These are phyloP conservation scores for Rubroshorea leprosula DNA, from an alignment of 345 rosid genomes.

Conservation along the genomic window DNA sequence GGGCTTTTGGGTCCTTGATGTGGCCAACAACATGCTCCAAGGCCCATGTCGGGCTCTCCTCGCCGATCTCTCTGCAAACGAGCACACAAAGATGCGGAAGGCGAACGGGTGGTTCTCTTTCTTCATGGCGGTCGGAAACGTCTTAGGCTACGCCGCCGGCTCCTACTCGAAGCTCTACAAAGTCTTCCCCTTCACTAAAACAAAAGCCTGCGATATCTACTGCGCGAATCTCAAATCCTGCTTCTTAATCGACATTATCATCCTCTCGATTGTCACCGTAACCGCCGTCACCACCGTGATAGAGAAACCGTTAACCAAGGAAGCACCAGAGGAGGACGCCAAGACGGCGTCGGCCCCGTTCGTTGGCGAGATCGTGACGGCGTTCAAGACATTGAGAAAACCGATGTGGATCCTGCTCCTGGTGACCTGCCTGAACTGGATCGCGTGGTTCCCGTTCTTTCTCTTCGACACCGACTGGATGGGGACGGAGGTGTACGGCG, in stretches of 20 bases:
- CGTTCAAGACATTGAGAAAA: conserved; percentile 41
- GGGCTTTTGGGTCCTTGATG: conserved; percentile 90
- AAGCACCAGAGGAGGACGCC: conserved; percentile 10
- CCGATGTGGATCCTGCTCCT: conserved; percentile 74
- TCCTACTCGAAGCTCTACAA: conserved; percentile 42
- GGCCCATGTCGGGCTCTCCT: conserved; percentile 83
- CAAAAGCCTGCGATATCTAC: conserved; percentile 63
- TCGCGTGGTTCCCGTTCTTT: conserved; percentile 87
- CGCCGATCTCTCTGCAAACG: conserved; percentile 59
- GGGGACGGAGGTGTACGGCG: conserved; percentile 86
- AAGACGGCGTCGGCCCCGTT: conserved; percentile 7
- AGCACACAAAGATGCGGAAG: conserved; percentile 43
- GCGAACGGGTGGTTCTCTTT: conserved; percentile 69
- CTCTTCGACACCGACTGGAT: conserved; percentile 87
- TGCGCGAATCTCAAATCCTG: conserved; percentile 87
- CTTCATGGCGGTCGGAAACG: conserved; percentile 88
- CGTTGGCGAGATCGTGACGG: conserved; percentile 36
- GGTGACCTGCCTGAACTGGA: conserved; percentile 79
- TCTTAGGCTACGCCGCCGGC: conserved; percentile 74
- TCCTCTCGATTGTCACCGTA: conserved; percentile 37
- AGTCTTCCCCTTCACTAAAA: conserved; percentile 54
- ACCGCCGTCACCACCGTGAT: conserved; percentile 37
- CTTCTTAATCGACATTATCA: conserved; percentile 54
- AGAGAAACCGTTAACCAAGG: conserved; percentile 32
- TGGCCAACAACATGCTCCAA: conserved; percentile 81